Base-by-base conservation (phyloP, 2,329 filamentous ascomycete genomes). In the Talaromyces sp. region DNA sequence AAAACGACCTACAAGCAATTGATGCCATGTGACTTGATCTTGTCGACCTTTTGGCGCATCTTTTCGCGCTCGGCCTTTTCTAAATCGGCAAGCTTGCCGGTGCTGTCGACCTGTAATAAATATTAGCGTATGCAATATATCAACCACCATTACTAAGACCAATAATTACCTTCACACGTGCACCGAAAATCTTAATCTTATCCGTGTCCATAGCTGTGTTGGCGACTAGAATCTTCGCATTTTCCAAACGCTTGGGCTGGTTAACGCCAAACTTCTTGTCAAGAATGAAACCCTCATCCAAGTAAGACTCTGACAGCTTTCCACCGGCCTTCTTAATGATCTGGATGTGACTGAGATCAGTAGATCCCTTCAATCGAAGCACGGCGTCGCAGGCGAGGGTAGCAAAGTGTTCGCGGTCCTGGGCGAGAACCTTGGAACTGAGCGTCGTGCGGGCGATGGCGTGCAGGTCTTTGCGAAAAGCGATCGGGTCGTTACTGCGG, bases 201-300 rank as follows among this genome's bases (percentile, higher is more conserved):
- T 99, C 95, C 40, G 95, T 99, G 80, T 99, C 95, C 95, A 99
- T 99, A 13, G 93, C 91, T 10, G 95, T 99, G 82, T 99, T 99
- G 69, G 95, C 95, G 25, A 99, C 91, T 65, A 99, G 82, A 70
- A 99, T 99, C 84, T 98, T 99, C 70, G 94, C 95, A 78, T 99
- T 98, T 79, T 98, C 94, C 74, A 99, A 84, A 66, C 93, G 86
- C 85, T 98, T 98, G 63, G 95, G 95, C 80, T 99, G 95, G 84
- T 98, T 98, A 66, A 98, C 94, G 71, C 95, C 95, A 70, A 99
- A 97, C 83, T 94, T 96, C 87, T 99, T 99, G 83, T 99, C 95
- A 63, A 99, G 84, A 75, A 99, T 98, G 83, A 99, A 99, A 5
- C 95, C 95, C 74, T 97, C 93, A 76, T 99, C 95, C 49, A 99